phyloP scores from a whole-genome alignment of 2,329 filamentous ascomycete genomes.

The Colletotrichum tropicicola region DNA sequence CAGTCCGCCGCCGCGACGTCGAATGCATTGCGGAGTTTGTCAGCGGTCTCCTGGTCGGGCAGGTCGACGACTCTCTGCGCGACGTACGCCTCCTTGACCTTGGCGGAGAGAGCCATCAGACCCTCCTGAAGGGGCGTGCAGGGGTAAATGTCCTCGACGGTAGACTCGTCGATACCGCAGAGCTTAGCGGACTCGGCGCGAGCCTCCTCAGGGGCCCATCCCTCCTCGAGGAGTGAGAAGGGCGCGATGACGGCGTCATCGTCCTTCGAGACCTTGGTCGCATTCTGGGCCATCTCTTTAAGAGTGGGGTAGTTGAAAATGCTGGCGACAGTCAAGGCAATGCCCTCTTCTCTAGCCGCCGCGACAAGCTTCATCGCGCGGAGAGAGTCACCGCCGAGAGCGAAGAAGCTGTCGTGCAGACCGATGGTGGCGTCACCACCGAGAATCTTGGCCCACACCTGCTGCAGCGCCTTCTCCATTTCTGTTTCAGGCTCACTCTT shows the following conservation, averaged over 20 bases:
- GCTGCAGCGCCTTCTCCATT: conserved; percentile 46
- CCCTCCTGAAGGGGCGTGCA: conserved; percentile 64
- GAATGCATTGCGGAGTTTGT: conserved; percentile 52
- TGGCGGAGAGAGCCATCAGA: conserved; percentile 61
- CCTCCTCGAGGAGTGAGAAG: conserved; percentile 49
- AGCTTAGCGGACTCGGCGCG: conserved; percentile 47
- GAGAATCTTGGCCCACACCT: conserved; percentile 49
- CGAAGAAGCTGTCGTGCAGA: conserved; percentile 55
- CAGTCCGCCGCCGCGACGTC: conserved; percentile 46
- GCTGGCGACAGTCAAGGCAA: conserved; percentile 53
- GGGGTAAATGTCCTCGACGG: conserved; percentile 61
- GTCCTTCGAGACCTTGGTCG: conserved; percentile 35
- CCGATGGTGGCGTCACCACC: conserved; percentile 44
- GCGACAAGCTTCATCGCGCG: conserved; percentile 61
- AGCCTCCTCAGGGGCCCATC: conserved; percentile 45
- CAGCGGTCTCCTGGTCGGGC: conserved; percentile 42
- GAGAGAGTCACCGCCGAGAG: conserved; percentile 59
- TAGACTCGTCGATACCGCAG: conserved; percentile 45
- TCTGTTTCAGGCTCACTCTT: conserved; percentile 47
- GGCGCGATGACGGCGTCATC: conserved; percentile 32
- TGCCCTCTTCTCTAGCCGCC: conserved; percentile 46
- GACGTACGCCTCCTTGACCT: conserved; percentile 60
- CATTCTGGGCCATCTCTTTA: conserved; percentile 51
- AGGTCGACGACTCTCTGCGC: conserved; percentile 58
- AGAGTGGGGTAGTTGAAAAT: conserved; percentile 56